These are phyloP conservation scores for Camelina laxa DNA, from an alignment of 345 rosid species.

Conservation along the genomic window DNA sequence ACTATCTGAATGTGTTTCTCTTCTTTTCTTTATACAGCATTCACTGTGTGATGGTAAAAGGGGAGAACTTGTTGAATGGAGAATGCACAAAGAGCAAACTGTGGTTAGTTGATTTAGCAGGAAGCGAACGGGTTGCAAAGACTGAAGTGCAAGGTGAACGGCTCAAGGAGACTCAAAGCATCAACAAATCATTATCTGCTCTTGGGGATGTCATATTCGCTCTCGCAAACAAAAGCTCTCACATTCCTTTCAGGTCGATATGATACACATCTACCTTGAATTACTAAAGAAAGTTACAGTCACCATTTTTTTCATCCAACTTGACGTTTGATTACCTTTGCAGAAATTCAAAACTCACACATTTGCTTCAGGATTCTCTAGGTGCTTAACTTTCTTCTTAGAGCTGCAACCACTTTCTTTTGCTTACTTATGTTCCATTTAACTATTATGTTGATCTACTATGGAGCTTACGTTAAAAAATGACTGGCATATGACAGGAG, in stretches of 20 bases:
- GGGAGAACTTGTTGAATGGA: slow-evolving; percentile 82
- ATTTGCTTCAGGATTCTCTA: slow-evolving; percentile 94
- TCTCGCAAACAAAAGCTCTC: slow-evolving; percentile 89
- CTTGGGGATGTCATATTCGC: slow-evolving; percentile 98
- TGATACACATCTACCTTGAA: neutral
- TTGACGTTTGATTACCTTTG: slow-evolving; percentile 32
- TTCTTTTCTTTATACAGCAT: slow-evolving; percentile 53
- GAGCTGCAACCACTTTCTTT: neutral
- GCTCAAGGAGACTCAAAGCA: slow-evolving; percentile 95
- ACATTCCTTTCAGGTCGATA: slow-evolving; percentile 84
- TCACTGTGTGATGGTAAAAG: slow-evolving; percentile 90
- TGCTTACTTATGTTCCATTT: slow-evolving; percentile 7
- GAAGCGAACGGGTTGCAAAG: slow-evolving; percentile 95
- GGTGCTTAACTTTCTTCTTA: slow-evolving; percentile 49
- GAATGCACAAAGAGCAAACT: slow-evolving; percentile 92
- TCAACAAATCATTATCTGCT: slow-evolving; percentile 93
- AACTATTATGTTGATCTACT: neutral
- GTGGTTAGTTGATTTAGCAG: slow-evolving; percentile 98
- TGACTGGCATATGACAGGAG: slow-evolving; percentile 61
- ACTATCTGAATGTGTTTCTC: slow-evolving; percentile 14
- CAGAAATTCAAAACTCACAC: slow-evolving; percentile 98
- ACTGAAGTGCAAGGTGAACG: slow-evolving; percentile 95
- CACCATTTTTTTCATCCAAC: slow-evolving; percentile 10
- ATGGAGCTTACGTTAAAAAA: slow-evolving; percentile 11
- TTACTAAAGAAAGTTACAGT: neutral